Evolutionary conservation across 108 stramenopile genomes (phyloP), one percentile per base, ranked within the genome.

Genomic region (Nitzschia sp.): DNA sequence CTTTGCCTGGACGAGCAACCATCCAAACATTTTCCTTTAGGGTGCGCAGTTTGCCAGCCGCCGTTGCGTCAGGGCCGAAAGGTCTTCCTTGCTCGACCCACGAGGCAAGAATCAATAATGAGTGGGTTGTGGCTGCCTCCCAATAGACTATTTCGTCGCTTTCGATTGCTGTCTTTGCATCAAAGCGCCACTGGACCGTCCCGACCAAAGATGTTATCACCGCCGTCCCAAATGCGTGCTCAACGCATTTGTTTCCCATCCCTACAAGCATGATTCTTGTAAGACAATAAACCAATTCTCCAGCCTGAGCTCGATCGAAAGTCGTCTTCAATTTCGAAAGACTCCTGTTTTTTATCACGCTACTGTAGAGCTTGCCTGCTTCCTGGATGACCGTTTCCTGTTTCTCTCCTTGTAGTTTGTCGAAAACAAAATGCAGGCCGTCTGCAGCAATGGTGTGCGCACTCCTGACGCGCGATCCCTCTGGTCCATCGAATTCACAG

Each of bases 61-160:
- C 28, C 18, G 69, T 30, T 4, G 34, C 36, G 21, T 59, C 73
- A 18, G 33, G 31, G 31, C 70, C 47, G 2, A 54, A 56, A 19
- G 46, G 33, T 31, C 29, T 38, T 5, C 51, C 47, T 8, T 65
- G 46, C 2, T 59, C 63, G n/a, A 77, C 51, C 3, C 74, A 23
- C 31, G 46, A 80, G 3, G 85, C 76, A 9, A 88, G 56, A 53
- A 74, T 56, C 42, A 79, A 72, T 18, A 93, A 66, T 53, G 71
- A 72, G n/a, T 86, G 80, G 15, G 86, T 77, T 24, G 76, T 57
- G 1, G 82, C 61, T n/a, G 87, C 88, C 68, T 85, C 76, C 87
- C 87, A 90, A 57, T 74, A 76, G 6, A 64, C 59, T 18, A 13
- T 31, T 6, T 82, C 76, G 33, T 76, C 63, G 6, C 55, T 67